A percentile compares a stretch with the other conserved stretches of the same genome.
These are phyloP conservation scores for Oligophagozyma castellii DNA, from an alignment of 1,139 yeast genomes.

Conservation along the genomic window DNA sequence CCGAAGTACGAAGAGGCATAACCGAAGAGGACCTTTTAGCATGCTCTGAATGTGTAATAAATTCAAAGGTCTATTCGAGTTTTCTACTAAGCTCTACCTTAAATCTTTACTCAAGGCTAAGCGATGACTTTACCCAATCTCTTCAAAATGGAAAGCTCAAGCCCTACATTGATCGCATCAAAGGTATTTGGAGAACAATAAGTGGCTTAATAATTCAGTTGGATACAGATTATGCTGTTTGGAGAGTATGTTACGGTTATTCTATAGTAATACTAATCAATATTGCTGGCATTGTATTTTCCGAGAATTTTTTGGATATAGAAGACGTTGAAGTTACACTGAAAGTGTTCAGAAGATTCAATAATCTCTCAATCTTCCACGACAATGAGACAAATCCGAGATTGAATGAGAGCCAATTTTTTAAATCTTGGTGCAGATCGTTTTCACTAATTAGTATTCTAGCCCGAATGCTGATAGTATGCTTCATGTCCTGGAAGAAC, in stretches of 20 bases:
- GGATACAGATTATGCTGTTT: constrained; percentile 1
- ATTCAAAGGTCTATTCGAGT: constrained; percentile 7
- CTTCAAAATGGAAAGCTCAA: background rate
- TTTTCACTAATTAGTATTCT: constrained; percentile 11
- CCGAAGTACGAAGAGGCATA: background rate
- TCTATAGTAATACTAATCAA: background rate
- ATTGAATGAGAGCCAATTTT: constrained; percentile 8
- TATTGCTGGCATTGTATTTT: background rate
- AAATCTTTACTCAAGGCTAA: background rate
- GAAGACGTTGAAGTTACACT: constrained; percentile 1
- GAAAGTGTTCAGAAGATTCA: constrained; percentile 9
- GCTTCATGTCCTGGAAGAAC: constrained; percentile 7
- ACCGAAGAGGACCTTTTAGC: constrained; percentile 6
- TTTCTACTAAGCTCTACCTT: background rate
- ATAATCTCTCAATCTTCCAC: constrained; percentile 5
- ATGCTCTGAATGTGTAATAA: constrained; percentile 9
- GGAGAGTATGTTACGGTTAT: background rate
- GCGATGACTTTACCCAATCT: background rate
- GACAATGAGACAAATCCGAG: constrained; percentile 5
- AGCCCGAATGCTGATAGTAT: constrained; percentile 9
- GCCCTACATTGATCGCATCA: background rate
- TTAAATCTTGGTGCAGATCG: constrained; percentile 9
- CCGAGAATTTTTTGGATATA: background rate
- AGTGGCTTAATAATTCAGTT: constrained; percentile 2
- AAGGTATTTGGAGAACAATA: constrained; percentile 2